Base-by-base conservation (phyloP, 1,284 basidiomycete genomes). In the Laetiporus sulphureus region DNA sequence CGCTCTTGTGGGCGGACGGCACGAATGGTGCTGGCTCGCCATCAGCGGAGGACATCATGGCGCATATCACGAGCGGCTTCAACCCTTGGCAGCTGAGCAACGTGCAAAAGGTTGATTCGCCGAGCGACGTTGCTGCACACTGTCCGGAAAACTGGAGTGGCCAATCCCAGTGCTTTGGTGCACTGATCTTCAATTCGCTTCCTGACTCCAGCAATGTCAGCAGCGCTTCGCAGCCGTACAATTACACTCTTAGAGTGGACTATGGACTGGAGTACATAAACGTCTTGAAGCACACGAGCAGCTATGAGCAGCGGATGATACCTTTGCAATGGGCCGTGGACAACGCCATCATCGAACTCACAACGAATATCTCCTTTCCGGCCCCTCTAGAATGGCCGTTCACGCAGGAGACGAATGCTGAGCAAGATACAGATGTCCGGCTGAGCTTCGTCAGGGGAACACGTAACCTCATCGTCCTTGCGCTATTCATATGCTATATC, bases 311-410 rank as follows among this genome's bases (percentile, higher is more conserved):
- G 40, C 67, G 82, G 38, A 67, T 84, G 21, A 57, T 90, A 15
- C 87, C 87, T 1, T 56, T 90, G 12, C 87, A 91, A 51, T 83
- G 84, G 72, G 83, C 85, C 4, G 65, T 91, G 24, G 87, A 90
- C 52, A 68, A 75, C 54, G 83, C 80, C 5, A 75, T 85, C 48
- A 81, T 88, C 23, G 72, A 79, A 46, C 62, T 85, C 7, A 71
- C 72, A 48, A 78, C 83, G 0, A 79, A 77, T 0, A 58, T 65
- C 7, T 56, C 66, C 16, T 56, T 71, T 5, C 67, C 71, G 5
- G 72, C 72, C 0, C 83, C 85, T 0, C 56, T 75, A 25, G 76
- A 84, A 55, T 84, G 83, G 79, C 82, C 83, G 0, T 90, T 78
- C 57, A 78, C 82, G 0, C 71, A 73, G 47, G 69, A 77, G 49